Evolutionary conservation across 2,329 filamentous ascomycete species (phyloP).

Genomic region (Aureobasidium pullulans): DNA sequence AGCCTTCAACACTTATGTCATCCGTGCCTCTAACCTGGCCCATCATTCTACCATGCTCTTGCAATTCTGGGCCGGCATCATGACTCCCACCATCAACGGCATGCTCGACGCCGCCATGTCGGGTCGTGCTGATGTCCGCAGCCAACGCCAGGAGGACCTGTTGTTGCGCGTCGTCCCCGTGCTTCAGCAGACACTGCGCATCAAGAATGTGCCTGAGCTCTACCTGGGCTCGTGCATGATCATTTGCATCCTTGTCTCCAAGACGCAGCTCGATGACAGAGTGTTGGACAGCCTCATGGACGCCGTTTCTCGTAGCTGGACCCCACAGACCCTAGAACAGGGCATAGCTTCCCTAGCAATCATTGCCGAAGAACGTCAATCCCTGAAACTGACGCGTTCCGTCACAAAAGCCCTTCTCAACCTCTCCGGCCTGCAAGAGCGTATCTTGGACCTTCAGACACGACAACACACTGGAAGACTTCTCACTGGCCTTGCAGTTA

Average conservation of each 20-base stretch:
- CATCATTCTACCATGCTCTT: constrained; percentile 71
- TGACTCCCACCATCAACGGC: constrained; percentile 75
- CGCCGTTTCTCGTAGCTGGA: constrained; percentile 72
- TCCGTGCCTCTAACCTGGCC: constrained; percentile 63
- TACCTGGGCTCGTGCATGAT: constrained; percentile 90
- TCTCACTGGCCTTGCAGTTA: constrained; percentile 62
- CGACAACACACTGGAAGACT: constrained; percentile 64
- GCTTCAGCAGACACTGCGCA: constrained; percentile 68
- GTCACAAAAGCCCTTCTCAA: constrained; percentile 64
- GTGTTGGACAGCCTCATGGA: constrained; percentile 86
- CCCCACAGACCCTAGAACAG: constrained; percentile 60
- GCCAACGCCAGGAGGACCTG: constrained; percentile 70
- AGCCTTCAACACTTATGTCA: constrained; percentile 68
- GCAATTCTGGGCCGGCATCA: constrained; percentile 85
- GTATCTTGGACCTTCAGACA: constrained; percentile 54
- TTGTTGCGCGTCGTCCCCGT: constrained; percentile 62
- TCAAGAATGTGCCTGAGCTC: constrained; percentile 69
- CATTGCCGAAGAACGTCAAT: constrained; percentile 70
- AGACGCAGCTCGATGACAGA: constrained; percentile 69
- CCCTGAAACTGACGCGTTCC: constrained; percentile 59
- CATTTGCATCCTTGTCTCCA: constrained; percentile 74
- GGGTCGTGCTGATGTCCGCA: constrained; percentile 67
- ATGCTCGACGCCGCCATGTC: constrained; percentile 73
- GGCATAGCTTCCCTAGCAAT: constrained; percentile 75
- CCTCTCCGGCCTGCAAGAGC: constrained; percentile 51